Conservation (phyloP, 2,329 filamentous ascomycete species). For the Venturia aucupariae region DNA sequence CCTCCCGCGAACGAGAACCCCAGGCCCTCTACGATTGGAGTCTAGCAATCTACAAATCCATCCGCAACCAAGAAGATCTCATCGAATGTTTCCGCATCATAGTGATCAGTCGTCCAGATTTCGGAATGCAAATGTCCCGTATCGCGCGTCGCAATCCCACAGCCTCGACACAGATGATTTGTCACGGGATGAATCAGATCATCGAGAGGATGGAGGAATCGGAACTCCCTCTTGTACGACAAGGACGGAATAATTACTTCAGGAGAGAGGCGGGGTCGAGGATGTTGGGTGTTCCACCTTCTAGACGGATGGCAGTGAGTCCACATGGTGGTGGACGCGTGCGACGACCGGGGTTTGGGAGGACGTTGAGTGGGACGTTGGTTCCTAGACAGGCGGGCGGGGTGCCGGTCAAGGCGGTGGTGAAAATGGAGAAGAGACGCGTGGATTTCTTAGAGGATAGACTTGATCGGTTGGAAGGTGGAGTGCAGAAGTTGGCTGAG, state of each 20-base stretch:
- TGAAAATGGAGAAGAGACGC: slow-evolving; percentile 3
- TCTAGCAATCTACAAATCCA: not conserved
- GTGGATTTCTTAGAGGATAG: not conserved
- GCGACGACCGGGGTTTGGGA: not conserved
- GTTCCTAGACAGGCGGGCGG: not conserved
- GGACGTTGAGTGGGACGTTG: not conserved
- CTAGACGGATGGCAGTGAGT: not conserved
- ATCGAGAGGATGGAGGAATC: not conserved
- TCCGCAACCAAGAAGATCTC: slow-evolving; percentile 3
- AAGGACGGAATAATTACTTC: not conserved
- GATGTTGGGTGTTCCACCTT: not conserved
- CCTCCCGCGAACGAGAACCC: not conserved
- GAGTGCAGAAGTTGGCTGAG: not conserved
- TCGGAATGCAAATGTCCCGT: not conserved
- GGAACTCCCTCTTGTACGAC: not conserved
- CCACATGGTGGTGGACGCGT: not conserved
- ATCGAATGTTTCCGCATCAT: not conserved
- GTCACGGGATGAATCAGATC: not conserved
- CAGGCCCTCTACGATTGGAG: not conserved
- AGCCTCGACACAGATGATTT: not conserved
- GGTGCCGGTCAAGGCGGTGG: not conserved
- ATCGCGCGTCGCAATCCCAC: not conserved
- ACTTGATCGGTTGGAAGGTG: not conserved
- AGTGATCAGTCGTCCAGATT: not conserved
- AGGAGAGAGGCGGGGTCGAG: not conserved